Evolutionary conservation across 768 basidiomycete species (phyloP), one percentile per base, ranked within the genome.

Genomic region (Kwoniella botswanensis): DNA sequence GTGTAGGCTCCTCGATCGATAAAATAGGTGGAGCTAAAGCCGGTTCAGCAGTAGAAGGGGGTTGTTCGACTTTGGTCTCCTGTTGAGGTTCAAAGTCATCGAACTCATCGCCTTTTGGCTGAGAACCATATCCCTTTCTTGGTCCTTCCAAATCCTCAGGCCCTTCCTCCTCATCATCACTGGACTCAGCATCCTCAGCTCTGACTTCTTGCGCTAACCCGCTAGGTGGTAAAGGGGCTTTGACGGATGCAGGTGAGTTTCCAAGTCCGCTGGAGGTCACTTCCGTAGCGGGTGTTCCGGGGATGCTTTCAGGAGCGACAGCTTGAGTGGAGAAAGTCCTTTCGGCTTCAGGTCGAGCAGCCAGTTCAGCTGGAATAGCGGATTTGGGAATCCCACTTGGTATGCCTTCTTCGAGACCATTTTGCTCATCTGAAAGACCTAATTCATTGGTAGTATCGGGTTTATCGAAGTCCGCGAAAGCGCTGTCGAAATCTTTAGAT

Each of bases 381-480:
- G 75, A 74, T 63, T 79, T 79, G 24, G 76, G 65, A 1, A 81
- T 65, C 60, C 87, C 88, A 79, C 90, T 89, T 21, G 89, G 85
- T 72, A 77, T 57, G 18, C 73, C 70, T 17, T 65, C 68, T 18
- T 60, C 9, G 87, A 85, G 42, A 4, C 42, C 59, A 26, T 2
- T 21, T 43, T 42, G 42, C 10, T 43, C 21, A 78, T 76, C 22
- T 55, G 65, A 35, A 1, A 35, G 17, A 35, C 15, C n/a, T 9
- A n/a, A n/a, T 26, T 67, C 44, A 52, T 63, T 56, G 53, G 46
- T 11, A 57, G 24, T n/a, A n/a, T 22, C 46, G 11, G 68, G 11
- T 18, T 59, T 35, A 46, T 74, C 80, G 29, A 75, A 75, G 41
- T 80, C 74, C 15, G 67, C 74, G 63, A 84, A 84, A 24, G 82